Percentiles rank a stretch among this genome's conserved stretches.
Conservation (phyloP, 305 asterid species). For the Fraxinus sp. region DNA sequence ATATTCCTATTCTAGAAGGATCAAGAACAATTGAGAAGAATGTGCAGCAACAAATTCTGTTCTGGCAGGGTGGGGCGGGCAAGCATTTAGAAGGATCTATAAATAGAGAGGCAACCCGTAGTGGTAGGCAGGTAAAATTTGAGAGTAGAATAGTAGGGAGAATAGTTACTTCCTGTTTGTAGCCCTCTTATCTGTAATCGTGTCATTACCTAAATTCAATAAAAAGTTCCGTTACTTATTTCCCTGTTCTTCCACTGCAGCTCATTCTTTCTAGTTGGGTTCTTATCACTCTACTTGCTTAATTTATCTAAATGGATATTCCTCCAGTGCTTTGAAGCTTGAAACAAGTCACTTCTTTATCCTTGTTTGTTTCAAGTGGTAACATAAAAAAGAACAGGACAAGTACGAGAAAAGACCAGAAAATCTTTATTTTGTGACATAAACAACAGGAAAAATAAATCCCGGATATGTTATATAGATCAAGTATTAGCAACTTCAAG, state of each 20-base stretch:
- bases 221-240: neutral
- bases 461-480: neutral
- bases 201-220: neutral
- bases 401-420: neutral
- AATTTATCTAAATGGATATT: neutral
- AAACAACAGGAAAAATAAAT: neutral
- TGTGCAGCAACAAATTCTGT: neutral
- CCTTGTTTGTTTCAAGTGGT: neutral
- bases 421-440: neutral
- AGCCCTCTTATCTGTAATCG: neutral
- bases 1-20: neutral
- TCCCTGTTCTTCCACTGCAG: neutral
- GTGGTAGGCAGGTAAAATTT: neutral
- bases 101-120: neutral
- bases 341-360: neutral
- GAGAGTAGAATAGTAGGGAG: neutral
- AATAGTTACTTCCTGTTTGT: neutral
- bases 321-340: neutral
- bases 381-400: neutral
- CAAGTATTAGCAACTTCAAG: slow-evolving; percentile 7
- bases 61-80: neutral
- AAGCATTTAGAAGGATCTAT: neutral
- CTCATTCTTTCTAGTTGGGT: neutral
- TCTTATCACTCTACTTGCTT: neutral
- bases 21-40: neutral